phyloP scores from a whole-genome alignment of 129 eudicot species.

The sunflower (Helianthus annuus) region DNA sequence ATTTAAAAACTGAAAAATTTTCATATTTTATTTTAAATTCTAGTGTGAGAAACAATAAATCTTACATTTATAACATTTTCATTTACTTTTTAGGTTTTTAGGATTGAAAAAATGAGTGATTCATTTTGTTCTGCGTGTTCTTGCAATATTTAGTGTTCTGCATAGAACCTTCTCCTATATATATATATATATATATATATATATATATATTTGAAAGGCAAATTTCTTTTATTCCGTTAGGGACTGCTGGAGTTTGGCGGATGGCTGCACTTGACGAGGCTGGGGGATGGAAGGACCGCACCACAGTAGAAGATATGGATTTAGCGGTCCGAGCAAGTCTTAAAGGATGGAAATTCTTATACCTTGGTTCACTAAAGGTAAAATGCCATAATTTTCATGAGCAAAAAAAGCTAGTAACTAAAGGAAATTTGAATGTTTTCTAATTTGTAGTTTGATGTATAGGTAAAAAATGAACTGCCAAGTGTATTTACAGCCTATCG shows the following conservation, averaged over 20 bases:
- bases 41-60: too few relatives aligned
- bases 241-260: background rate
- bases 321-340: background rate
- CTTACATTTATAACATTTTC: too few relatives aligned
- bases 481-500: background rate
- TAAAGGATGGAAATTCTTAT: background rate
- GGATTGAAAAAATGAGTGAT: too few relatives aligned
- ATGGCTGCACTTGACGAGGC: background rate
- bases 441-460: background rate
- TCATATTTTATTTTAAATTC: too few relatives aligned
- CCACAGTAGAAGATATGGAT: background rate
- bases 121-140: too few relatives aligned
- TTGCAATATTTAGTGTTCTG: too few relatives aligned
- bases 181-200: too few relatives aligned
- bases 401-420: background rate
- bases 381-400: background rate
- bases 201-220: too few relatives aligned
- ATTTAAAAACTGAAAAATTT: too few relatives aligned
- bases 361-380: conserved; percentile 1
- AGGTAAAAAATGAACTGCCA: background rate
- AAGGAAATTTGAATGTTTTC: background rate
- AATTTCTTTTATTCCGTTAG: background rate
- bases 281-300: conserved; percentile 1
- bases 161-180: too few relatives aligned
- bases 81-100: too few relatives aligned